phyloP scores from a whole-genome alignment of 345 rosid species.

The Cardamine chenopodiifolia region DNA sequence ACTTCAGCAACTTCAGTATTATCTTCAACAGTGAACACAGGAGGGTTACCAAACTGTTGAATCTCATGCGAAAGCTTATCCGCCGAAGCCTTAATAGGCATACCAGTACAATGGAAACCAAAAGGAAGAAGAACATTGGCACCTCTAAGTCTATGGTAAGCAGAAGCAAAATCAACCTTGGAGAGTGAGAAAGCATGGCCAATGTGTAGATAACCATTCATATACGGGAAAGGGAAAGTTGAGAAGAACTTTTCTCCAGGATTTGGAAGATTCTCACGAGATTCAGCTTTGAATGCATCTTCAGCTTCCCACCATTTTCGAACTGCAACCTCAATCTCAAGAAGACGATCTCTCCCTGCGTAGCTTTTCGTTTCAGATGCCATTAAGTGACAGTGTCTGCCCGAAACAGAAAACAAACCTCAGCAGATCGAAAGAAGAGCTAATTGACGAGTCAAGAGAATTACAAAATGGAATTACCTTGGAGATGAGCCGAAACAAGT shows the following conservation, averaged over 20 bases:
- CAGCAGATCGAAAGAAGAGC: background rate
- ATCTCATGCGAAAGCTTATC: constrained; percentile 85
- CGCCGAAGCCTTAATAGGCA: constrained; percentile 98
- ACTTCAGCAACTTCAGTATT: constrained; percentile 31
- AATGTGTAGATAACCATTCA: constrained; percentile 82
- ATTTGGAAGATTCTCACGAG: constrained; percentile 53
- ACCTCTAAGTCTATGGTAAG: constrained; percentile 80
- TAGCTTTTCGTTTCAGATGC: constrained; percentile 69
- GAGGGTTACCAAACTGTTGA: constrained; percentile 72
- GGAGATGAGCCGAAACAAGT: no score
- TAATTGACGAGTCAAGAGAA: background rate
- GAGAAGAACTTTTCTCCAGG: constrained; percentile 76
- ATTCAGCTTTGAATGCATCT: constrained; percentile 64
- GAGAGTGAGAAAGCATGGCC: constrained; percentile 83
- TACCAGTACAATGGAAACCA: constrained; percentile 94
- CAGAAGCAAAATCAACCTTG: constrained; percentile 88
- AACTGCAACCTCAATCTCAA: constrained; percentile 61
- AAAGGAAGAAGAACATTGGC: constrained; percentile 87
- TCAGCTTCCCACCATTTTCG: constrained; percentile 69
- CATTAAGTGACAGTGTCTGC: constrained; percentile 60
- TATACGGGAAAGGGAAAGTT: constrained; percentile 77
- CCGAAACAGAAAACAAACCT: background rate
- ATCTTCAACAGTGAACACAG: constrained; percentile 52
- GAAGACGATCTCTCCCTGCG: constrained; percentile 73
- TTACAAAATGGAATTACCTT: no score